Base-by-base conservation (phyloP, 2,329 filamentous ascomycete genomes). In the Aspergillus persii region DNA sequence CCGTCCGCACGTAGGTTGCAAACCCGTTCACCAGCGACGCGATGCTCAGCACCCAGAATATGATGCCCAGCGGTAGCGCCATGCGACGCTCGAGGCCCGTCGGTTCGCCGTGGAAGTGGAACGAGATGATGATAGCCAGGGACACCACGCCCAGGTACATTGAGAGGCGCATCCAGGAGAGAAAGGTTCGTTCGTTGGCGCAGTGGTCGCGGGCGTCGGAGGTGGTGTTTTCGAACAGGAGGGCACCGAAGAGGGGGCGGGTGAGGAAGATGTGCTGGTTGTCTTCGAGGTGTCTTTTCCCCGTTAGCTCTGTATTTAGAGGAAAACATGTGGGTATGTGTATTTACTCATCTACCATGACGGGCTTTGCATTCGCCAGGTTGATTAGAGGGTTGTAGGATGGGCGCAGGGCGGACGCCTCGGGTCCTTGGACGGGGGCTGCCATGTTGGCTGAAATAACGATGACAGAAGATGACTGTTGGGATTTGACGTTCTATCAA, bases 121-220 rank as follows among this genome's bases (percentile, higher is more conserved):
- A 99, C 12, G 91, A 96, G 53, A 97, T 83, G 8, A 96, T 87
- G 66, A 99, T 96, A 53, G 95, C 94, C 33, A 96, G 85, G 30
- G 91, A 86, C 8, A 98, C 92, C 54, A 99, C 82, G 64, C 92
- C 87, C 84, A 98, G 93, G 79, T 96, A 96, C 67, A 96, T 86
- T 33, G 90, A 88, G 2, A 98, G 84, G 3, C 93, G 88, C 23
- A 98, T 86, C 84, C 95, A 97, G 2, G 94, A 95, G 30, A 98
- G 87, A 71, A 97, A 97, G 0, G 86, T 89, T 66, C 86, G 80
- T 69, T 89, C 86, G 62, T 87, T 88, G 27, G 86, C 86, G 66
- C 84, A 86, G 74, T 88, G 86, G 66, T 89, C 86, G 60, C 86
- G 78, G 5, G 86, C 86, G 71, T 90, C 87, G 27, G 85, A 88